Conservation (phyloP, 495 filamentous ascomycete genomes). For the Oleoguttula mirabilis region DNA sequence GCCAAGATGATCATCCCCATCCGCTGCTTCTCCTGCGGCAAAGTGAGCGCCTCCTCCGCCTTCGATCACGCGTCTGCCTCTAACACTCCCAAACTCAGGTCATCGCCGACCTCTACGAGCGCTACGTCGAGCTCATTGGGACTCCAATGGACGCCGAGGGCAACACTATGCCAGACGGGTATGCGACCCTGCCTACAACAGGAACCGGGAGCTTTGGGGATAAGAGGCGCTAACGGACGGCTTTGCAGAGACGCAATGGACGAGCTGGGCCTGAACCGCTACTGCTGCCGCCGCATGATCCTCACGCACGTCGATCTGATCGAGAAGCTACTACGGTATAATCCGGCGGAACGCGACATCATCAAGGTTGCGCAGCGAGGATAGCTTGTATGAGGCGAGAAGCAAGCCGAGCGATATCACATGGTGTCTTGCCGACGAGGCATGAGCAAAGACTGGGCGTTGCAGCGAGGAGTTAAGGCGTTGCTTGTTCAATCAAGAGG, state of each 20-base stretch:
- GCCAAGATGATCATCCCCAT: constrained; percentile 91
- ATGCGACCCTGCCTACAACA: constrained; percentile 10
- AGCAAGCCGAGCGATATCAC: too few relatives aligned
- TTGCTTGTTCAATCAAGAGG: too few relatives aligned
- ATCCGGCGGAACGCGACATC: constrained; percentile 22
- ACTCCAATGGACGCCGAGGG: constrained; percentile 28
- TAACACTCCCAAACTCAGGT: too few relatives aligned
- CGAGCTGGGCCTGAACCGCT: constrained; percentile 78
- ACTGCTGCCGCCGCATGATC: constrained; percentile 96
- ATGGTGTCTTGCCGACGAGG: too few relatives aligned
- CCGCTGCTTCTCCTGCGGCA: constrained; percentile 96
- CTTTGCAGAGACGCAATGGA: constrained; percentile 56
- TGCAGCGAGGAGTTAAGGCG: too few relatives aligned
- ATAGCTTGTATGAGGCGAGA: too few relatives aligned
- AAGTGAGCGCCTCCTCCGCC: constrained; percentile 45
- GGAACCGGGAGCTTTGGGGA: too few relatives aligned
- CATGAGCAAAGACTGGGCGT: too few relatives aligned
- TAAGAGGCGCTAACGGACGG: not conserved
- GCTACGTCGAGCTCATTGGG: constrained; percentile 74
- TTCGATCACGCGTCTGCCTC: constrained; percentile 14
- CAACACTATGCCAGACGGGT: constrained; percentile 60
- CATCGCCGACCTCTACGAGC: constrained; percentile 92
- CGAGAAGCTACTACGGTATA: constrained; percentile 88
- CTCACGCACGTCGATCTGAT: constrained; percentile 99
- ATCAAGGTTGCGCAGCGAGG: constrained; percentile 5